A percentile compares a stretch with the other conserved stretches of the same genome.
These are phyloP conservation scores for Alloascoidea hylecoeti DNA, from an alignment of 805 yeast genomes.

Conservation along the genomic window DNA sequence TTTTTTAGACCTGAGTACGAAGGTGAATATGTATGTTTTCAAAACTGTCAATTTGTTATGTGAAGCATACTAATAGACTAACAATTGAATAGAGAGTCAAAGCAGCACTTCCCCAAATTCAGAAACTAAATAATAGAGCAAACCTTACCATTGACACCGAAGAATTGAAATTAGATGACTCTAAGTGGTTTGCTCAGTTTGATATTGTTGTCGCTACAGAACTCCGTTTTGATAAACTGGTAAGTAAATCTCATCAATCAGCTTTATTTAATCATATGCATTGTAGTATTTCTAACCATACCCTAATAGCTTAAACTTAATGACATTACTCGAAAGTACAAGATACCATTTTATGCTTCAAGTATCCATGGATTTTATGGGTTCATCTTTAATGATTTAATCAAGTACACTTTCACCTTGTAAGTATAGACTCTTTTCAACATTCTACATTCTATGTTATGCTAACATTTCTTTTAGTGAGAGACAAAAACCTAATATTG, in stretches of 20 bases:
- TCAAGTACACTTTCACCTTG: conserved; percentile 32
- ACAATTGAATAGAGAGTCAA: conserved; percentile 27
- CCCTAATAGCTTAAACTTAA: conserved; percentile 28
- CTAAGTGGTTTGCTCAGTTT: conserved; percentile 34
- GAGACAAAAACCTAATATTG: conserved; percentile 29
- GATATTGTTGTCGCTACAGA: conserved; percentile 73
- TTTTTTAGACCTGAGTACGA: conserved; percentile 42
- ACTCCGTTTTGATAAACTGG: conserved; percentile 24
- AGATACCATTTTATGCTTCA: conserved; percentile 54
- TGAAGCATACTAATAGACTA: background rate
- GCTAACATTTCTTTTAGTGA: conserved; percentile 27
- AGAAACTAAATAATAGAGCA: conserved; percentile 74
- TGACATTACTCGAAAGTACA: conserved; percentile 33
- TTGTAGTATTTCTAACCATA: background rate
- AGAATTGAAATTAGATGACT: conserved; percentile 12
- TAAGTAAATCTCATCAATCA: conserved; percentile 4
- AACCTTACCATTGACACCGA: conserved; percentile 29
- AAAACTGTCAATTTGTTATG: conserved; percentile 1
- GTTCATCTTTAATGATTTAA: conserved; percentile 65
- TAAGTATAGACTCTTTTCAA: conserved; percentile 6
- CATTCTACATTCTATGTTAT: background rate
- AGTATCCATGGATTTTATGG: conserved; percentile 76
- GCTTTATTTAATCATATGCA: background rate
- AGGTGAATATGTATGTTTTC: conserved; percentile 24
- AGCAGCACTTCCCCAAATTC: conserved; percentile 39